Evolutionary conservation across 257 asterid genomes (phyloP).

Genomic region (Plectranthus barbatus): DNA sequence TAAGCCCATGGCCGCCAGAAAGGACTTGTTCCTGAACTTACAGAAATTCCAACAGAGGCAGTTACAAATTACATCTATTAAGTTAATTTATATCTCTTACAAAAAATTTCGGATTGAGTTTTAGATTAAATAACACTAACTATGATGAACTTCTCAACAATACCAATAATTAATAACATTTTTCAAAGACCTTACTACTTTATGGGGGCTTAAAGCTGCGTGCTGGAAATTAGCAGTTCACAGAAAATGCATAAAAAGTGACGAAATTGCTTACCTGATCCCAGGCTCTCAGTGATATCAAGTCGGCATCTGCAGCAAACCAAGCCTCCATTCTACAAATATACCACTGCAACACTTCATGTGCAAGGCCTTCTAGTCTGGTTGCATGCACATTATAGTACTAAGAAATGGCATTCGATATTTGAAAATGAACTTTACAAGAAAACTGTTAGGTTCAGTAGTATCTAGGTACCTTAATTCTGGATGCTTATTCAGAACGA

Average conservation of each 20-base stretch:
- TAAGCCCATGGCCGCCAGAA: slow-evolving; percentile 97
- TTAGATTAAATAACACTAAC: too few species aligned
- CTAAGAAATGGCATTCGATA: slow-evolving; percentile 15
- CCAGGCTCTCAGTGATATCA: slow-evolving; percentile 96
- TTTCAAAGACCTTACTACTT: slow-evolving; percentile 3
- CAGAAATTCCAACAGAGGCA: slow-evolving; percentile 7
- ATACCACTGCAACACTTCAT: slow-evolving; percentile 93
- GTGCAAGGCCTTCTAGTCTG: slow-evolving; percentile 82
- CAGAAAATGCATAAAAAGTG: neutral
- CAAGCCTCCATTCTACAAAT: slow-evolving; percentile 99
- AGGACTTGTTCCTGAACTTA: slow-evolving; percentile 80
- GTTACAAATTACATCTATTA: neutral
- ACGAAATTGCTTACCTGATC: slow-evolving; percentile 62
- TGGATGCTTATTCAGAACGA: slow-evolving; percentile 73
- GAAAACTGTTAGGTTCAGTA: neutral
- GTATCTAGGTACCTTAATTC: slow-evolving; percentile 53
- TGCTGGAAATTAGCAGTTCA: neutral
- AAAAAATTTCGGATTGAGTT: neutral
- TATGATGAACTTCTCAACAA: too few species aligned
- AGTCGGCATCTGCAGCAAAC: slow-evolving; percentile 99
- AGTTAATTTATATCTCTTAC: neutral
- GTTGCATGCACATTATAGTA: slow-evolving; percentile 3
- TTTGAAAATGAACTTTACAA: slow-evolving; percentile 5
- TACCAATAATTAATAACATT: neutral
- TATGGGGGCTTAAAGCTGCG: neutral